Base-by-base conservation (phyloP, 345 rosid genomes). In the Turritis glabra region DNA sequence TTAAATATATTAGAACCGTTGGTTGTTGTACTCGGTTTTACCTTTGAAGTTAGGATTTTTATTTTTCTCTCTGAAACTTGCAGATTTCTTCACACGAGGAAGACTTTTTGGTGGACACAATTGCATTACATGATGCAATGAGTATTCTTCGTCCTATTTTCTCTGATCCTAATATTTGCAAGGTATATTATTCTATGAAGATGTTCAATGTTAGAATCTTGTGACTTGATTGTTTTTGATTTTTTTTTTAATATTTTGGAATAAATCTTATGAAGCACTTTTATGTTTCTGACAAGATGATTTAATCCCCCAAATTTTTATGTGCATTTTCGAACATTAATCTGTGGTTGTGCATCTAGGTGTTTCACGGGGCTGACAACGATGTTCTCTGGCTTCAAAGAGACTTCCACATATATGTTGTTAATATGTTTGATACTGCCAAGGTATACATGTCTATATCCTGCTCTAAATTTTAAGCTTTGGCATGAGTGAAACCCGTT, bases 291-390 rank as follows among this genome's bases (percentile, higher is more conserved):
- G 46, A 40, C 8, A 14, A 29, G 18, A 19, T 37, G 5, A 40
- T 7, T 22, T 30, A 25, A 8, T 26, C 13, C 8, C 18, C 4
- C 27, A 29, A 10, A 32, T 5, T 46, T 59, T 8, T 35, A 10
- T 47, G 51, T 51, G 43, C 23, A 37, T 26, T 3, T 61, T 51
- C 9, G 5, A 14, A 52, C 19, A 18, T 29, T 47, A 56, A 35
- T 22, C 2, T 0, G 44, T 21, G 27, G 56, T 67, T 56, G 3
- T 71, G 33, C 32, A 29, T 72, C n/a, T 73, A 91, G 98, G 98
- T 94, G 72, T 94, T 94, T 80, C 98, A 91, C 52, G 96, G 98
- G 53, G 96, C 96, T 51, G 98, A 94, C 80, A 92, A 90, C 77
- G 98, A 94, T 75, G 81, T 94, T 68, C 80, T 91, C 17, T 94